A percentile compares a stretch with the other conserved stretches of the same genome.
Evolutionary conservation across 805 yeast genomes (phyloP).

Genomic region (Isabelozyma gotoi): DNA sequence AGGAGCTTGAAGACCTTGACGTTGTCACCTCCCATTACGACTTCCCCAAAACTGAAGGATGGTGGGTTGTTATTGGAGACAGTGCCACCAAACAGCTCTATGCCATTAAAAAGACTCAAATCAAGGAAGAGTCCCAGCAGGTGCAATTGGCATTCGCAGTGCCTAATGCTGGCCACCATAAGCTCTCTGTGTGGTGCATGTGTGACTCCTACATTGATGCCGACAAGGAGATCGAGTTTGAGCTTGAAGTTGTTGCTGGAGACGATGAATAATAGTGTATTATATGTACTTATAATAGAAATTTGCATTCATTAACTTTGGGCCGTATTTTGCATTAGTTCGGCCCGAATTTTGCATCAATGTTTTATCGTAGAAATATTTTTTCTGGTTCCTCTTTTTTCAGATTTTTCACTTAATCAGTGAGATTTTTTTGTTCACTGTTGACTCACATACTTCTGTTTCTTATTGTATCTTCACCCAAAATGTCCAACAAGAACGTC

Average conservation of each 20-base stretch:
- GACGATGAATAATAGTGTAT: background rate
- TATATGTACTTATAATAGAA: background rate
- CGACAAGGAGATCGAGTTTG: conserved; percentile 73
- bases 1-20: conserved; percentile 62
- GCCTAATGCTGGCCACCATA: conserved; percentile 60
- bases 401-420: background rate
- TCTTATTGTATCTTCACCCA: too few species aligned
- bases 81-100: conserved; percentile 56
- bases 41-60: conserved; percentile 55
- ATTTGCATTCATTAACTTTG: background rate
- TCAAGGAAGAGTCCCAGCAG: conserved; percentile 52
- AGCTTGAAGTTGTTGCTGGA: conserved; percentile 36
- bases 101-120: conserved; percentile 66
- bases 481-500: conserved; percentile 17
- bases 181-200: conserved; percentile 75
- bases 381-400: background rate
- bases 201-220: conserved; percentile 93
- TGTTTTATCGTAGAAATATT: background rate
- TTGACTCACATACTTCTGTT: background rate
- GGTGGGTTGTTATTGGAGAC: conserved; percentile 93
- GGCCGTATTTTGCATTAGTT: background rate
- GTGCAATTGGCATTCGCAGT: conserved; percentile 56
- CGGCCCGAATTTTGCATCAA: too few species aligned
- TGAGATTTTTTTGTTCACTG: background rate
- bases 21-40: conserved; percentile 67